phyloP scores from a whole-genome alignment of 768 basidiomycete genomes.

The Termitomyces sp. region DNA sequence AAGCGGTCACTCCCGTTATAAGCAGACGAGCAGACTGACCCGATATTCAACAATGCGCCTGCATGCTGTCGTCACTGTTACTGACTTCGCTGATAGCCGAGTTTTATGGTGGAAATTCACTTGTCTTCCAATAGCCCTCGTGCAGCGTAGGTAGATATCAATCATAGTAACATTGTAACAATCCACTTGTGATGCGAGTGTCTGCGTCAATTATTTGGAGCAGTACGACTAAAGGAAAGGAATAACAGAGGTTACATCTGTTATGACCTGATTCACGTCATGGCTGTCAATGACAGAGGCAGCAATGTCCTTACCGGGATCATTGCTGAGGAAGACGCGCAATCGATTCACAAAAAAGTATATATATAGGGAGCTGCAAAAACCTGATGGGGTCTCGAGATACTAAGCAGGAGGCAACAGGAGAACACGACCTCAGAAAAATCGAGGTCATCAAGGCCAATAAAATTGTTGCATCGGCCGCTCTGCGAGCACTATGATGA shows the following conservation, averaged over 20 bases:
- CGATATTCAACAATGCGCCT: background rate
- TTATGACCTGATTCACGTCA: background rate
- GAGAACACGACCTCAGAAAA: background rate
- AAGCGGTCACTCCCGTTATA: background rate
- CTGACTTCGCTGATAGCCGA: too few relatives aligned
- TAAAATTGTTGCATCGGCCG: background rate
- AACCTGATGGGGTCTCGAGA: background rate
- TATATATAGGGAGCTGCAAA: background rate
- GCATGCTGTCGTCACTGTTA: background rate
- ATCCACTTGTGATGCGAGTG: background rate
- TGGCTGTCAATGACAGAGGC: background rate
- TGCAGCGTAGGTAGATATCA: too few relatives aligned
- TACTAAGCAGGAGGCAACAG: background rate
- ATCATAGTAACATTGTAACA: background rate
- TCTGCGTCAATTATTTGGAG: background rate
- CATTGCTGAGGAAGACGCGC: background rate
- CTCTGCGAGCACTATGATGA: background rate
- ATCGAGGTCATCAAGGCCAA: background rate
- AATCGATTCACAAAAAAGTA: background rate
- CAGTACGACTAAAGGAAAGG: background rate
- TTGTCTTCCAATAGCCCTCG: background rate
- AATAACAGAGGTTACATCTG: background rate
- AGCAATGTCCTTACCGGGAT: background rate
- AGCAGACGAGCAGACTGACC: background rate
- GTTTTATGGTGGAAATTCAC: background rate